Evolutionary conservation across 768 basidiomycete species (phyloP), one percentile per base, ranked within the genome.

Genomic region (Pleurotus tuber-regium): DNA sequence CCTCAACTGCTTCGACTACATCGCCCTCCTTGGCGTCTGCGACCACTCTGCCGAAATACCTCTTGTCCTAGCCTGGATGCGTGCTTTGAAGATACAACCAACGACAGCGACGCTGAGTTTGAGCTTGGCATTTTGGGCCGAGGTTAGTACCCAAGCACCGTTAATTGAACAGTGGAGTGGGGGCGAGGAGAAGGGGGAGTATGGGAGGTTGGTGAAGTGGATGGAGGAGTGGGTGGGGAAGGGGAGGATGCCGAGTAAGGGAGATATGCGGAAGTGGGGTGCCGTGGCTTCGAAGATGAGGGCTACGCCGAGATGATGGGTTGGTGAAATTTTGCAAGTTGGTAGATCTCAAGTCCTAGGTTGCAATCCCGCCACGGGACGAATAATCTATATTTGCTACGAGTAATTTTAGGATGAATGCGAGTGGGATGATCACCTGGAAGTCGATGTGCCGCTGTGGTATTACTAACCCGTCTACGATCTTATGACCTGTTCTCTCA

Each of bases 61-160:
- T 0, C 72, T 78, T 10, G 72, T 73, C 10, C 64, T 93, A 1
- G 80, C 79, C 16, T 92, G 92, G 89, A 91, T 90, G 89, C 75
- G 77, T 5, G 72, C 70, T 12, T 57, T 90, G 31, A 64, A 64
- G 0, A 67, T 92, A 9, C 31, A 44, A 36, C 89, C 89, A 1
- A 69, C 71, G n/a, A 64, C 60, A 23, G 66, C 71, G 33, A 85
- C 86, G 12, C 65, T 93, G 10, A 77, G 82, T 1, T 61, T 82
- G 0, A 80, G 82, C 18, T 61, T 93, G 43, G 80, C 83, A 39
- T 79, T 87, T 53, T 91, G 89, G 82, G 76, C 75, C 4, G 89
- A 92, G 61, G 80, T 87, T 25, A 79, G 80, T 55, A 65, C 82
- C 49, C 76, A 80, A 38, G 77, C 81, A 10, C 83, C 85, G 40